These are phyloP conservation scores for Colletotrichum plurivorum DNA, from an alignment of 2,329 filamentous ascomycete genomes.

Conservation along the genomic window DNA sequence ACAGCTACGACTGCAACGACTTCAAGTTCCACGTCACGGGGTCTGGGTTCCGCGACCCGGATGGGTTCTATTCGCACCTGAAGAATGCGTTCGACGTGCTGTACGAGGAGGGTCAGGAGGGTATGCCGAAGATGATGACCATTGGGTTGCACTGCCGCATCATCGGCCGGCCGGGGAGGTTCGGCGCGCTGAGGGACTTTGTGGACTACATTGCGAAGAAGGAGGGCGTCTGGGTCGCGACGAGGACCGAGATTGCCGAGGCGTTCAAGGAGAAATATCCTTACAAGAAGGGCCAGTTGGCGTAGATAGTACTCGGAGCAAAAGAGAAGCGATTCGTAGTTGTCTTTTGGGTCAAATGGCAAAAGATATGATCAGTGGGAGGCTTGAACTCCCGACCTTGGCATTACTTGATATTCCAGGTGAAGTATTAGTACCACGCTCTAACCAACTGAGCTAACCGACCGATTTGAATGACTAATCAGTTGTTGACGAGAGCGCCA, in stretches of 20 bases:
- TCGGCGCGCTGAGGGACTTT: constrained; percentile 65
- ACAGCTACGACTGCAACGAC: constrained; percentile 70
- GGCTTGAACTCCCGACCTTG: constrained; percentile 40
- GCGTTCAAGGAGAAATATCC: constrained; percentile 63
- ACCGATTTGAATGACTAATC: constrained; percentile 2
- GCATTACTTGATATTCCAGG: constrained; percentile 20
- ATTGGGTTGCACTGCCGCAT: constrained; percentile 68
- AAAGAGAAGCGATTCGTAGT: not conserved
- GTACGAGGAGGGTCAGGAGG: constrained; percentile 64
- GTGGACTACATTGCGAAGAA: constrained; percentile 67
- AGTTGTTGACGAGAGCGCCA: not conserved
- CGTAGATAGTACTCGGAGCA: constrained; percentile 9
- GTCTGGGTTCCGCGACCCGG: constrained; percentile 60
- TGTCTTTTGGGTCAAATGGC: not conserved
- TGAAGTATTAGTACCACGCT: constrained; percentile 38
- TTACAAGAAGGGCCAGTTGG: constrained; percentile 58
- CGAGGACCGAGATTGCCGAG: constrained; percentile 66
- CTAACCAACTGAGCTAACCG: constrained; percentile 39
- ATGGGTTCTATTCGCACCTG: constrained; percentile 61
- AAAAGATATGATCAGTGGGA: constrained; percentile 36
- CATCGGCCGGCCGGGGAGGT: constrained; percentile 66
- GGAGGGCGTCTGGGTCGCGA: constrained; percentile 68
- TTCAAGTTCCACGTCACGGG: constrained; percentile 57
- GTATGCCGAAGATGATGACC: constrained; percentile 70
- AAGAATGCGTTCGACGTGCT: constrained; percentile 68